Conservation (phyloP, 2,329 filamentous ascomycete genomes). For the Fusarium setosum region DNA sequence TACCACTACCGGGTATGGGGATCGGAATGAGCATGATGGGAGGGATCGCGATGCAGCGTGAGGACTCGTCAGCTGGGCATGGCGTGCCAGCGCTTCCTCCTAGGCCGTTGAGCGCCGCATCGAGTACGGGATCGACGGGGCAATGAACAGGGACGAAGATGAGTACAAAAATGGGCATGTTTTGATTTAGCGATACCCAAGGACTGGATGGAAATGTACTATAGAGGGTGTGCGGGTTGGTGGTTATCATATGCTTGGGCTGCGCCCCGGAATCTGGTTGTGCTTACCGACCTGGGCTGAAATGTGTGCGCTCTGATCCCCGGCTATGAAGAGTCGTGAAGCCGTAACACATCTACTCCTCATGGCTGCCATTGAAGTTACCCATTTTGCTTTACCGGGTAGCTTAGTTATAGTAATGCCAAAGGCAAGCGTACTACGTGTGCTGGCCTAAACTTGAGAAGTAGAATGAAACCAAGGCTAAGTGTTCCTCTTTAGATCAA, state of each 20-base stretch:
- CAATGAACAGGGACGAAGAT: slow-evolving; percentile 39
- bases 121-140: slow-evolving; percentile 57
- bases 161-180: slow-evolving; percentile 26
- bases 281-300: neutral
- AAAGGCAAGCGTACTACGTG: too few species aligned
- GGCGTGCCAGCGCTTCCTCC: slow-evolving; percentile 46
- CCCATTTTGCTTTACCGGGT: too few species aligned
- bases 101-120: slow-evolving; percentile 53
- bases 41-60: slow-evolving; percentile 53
- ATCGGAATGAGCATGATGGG: slow-evolving; percentile 47
- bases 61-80: slow-evolving; percentile 45
- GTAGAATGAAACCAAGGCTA: too few species aligned
- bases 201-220: slow-evolving; percentile 41
- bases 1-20: slow-evolving; percentile 36
- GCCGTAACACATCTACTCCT: neutral
- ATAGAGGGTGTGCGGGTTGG: slow-evolving; percentile 24
- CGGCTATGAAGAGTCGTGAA: neutral
- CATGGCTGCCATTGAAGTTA: too few species aligned
- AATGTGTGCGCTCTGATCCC: too few species aligned
- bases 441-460: too few species aligned
- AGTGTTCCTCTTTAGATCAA: neutral
- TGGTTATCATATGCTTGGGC: neutral
- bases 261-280: neutral
- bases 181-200: slow-evolving; percentile 46
- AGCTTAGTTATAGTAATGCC: too few species aligned